Percentiles rank a stretch among this genome's conserved stretches.
Evolutionary conservation across 768 basidiomycete genomes (phyloP).

Genomic region (Agrocybe pediades): DNA sequence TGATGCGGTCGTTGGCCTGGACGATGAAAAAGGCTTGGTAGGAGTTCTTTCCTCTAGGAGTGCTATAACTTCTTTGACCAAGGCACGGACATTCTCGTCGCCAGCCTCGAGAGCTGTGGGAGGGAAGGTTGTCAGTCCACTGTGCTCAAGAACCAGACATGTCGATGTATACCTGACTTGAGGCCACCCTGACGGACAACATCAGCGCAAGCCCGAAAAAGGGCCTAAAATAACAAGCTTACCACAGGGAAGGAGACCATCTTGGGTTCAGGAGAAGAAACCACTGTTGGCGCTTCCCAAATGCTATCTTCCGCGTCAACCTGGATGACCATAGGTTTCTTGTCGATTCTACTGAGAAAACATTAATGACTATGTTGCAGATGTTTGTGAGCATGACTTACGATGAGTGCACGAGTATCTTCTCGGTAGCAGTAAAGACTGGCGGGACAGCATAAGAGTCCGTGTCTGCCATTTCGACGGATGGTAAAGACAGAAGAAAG

Average conservation of each 20-base stretch:
- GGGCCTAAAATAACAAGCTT: background rate
- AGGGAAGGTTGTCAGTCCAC: no score
- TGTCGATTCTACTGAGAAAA: no score
- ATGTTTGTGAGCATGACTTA: no score
- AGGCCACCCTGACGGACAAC: background rate
- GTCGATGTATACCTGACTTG: constrained; percentile 1
- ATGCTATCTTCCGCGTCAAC: background rate
- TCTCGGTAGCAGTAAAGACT: background rate
- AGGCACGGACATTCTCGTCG: constrained; percentile 12
- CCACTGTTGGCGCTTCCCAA: background rate
- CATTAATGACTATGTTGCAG: no score
- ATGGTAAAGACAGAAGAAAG: background rate
- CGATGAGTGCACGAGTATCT: no score
- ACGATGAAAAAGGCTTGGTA: background rate
- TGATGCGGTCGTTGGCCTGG: background rate
- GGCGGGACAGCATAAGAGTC: background rate
- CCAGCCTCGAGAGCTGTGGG: background rate
- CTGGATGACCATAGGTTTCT: no score
- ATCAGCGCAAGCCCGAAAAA: background rate
- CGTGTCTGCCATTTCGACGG: constrained; percentile 6
- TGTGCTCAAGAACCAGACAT: no score
- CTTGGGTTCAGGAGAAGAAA: background rate
- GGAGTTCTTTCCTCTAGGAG: background rate
- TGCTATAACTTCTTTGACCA: constrained; percentile 5
- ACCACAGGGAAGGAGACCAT: background rate